Evolutionary conservation across 257 asterid species (phyloP).

Genomic region (Echites panduratus): DNA sequence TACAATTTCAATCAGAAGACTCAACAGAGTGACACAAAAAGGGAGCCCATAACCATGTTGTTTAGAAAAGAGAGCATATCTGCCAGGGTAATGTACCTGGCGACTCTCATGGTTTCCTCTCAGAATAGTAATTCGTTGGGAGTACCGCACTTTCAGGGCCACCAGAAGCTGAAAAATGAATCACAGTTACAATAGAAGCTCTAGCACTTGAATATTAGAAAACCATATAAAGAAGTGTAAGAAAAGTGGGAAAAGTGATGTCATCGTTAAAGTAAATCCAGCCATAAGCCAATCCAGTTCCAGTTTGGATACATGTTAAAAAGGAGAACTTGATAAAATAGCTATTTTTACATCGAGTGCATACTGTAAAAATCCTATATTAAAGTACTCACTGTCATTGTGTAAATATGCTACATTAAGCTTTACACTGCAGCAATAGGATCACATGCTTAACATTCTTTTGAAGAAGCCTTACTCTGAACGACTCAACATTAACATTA

Average conservation of each 20-base stretch:
- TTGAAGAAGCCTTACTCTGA: background rate
- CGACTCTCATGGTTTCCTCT: slow-evolving; percentile 86
- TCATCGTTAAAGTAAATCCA: background rate
- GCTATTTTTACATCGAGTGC: background rate
- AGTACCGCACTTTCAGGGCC: slow-evolving; percentile 47
- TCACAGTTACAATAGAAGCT: background rate
- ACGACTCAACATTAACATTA: background rate
- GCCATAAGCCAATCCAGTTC: background rate
- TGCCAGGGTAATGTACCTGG: slow-evolving; percentile 35
- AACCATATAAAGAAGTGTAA: background rate
- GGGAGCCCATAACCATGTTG: background rate
- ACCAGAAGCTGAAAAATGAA: slow-evolving; percentile 38
- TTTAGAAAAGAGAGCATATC: background rate
- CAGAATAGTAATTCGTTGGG: slow-evolving; percentile 49
- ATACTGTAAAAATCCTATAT: background rate
- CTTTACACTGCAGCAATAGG: background rate
- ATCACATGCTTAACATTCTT: background rate
- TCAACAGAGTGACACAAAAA: background rate
- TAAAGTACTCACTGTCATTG: background rate
- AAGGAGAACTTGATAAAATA: background rate
- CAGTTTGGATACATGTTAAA: background rate
- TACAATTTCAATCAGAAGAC: slow-evolving; percentile 5
- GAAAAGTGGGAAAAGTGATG: background rate
- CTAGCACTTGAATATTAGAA: background rate
- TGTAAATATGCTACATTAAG: background rate